Percentiles rank a stretch among this genome's conserved stretches.
phyloP scores from a whole-genome alignment of 495 filamentous ascomycete species.

The Penicillium chermesinum region DNA sequence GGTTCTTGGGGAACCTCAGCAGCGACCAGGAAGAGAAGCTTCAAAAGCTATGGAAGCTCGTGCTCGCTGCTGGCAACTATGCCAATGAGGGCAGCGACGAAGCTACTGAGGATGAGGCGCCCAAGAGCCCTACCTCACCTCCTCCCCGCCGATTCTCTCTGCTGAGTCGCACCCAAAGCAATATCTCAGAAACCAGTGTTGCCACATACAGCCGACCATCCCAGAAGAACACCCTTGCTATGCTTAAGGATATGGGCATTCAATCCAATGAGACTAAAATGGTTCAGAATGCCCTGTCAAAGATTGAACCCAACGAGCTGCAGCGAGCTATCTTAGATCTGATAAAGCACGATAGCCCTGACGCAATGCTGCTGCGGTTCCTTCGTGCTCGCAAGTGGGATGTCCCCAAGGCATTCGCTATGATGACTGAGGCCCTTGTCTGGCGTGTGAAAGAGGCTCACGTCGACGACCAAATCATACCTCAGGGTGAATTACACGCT shows the following conservation, averaged over 20 bases:
- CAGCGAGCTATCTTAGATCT: slow-evolving; percentile 75
- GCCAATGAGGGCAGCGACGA: slow-evolving; percentile 11
- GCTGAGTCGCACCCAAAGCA: slow-evolving; percentile 25
- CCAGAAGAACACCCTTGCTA: slow-evolving; percentile 20
- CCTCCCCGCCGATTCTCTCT: slow-evolving; percentile 21
- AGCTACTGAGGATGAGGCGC: slow-evolving; percentile 5
- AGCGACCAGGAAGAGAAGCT: slow-evolving; percentile 78
- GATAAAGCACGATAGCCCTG: slow-evolving; percentile 89
- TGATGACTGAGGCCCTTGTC: slow-evolving; percentile 85
- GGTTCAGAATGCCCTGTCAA: slow-evolving; percentile 23
- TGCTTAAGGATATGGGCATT: slow-evolving; percentile 24
- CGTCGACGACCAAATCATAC: slow-evolving; percentile 78
- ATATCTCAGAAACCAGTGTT: slow-evolving; percentile 18
- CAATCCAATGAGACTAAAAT: slow-evolving; percentile 23
- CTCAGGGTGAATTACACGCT: slow-evolving; percentile 65
- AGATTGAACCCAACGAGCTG: slow-evolving; percentile 62
- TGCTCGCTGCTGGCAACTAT: slow-evolving; percentile 63
- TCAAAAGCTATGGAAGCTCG: slow-evolving; percentile 71
- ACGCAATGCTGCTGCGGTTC: slow-evolving; percentile 84
- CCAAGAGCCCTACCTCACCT: slow-evolving; percentile 12
- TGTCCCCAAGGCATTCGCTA: slow-evolving; percentile 78
- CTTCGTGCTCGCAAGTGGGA: slow-evolving; percentile 92
- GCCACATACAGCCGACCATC: slow-evolving; percentile 10
- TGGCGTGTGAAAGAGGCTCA: slow-evolving; percentile 77
- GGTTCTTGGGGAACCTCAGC: slow-evolving; percentile 78